Evolutionary conservation across 495 filamentous ascomycete genomes (phyloP).

Genomic region (Bacidia gigantensis): DNA sequence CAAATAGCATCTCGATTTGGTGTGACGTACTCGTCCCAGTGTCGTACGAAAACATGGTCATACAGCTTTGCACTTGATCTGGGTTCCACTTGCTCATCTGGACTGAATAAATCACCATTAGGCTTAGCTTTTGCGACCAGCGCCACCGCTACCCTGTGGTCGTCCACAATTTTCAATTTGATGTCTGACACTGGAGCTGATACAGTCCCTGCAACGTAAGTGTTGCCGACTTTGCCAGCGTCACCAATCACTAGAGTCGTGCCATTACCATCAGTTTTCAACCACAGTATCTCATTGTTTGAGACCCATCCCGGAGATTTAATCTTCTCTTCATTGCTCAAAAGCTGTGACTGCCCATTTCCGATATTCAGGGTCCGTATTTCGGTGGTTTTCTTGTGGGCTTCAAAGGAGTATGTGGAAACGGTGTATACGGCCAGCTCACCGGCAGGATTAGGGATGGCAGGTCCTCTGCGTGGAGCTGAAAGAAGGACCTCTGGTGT

Average conservation of each 20-base stretch:
- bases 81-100: conserved; percentile 39
- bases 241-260: conserved; percentile 49
- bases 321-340: conserved; percentile 49
- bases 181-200: conserved; percentile 59
- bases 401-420: conserved; percentile 71
- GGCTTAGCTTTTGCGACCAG: conserved; percentile 45
- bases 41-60: conserved; percentile 42
- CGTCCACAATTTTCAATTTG: conserved; percentile 48
- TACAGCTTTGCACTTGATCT: conserved; percentile 40
- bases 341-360: conserved; percentile 48
- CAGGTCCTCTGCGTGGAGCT: conserved; percentile 67
- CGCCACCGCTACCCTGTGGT: conserved; percentile 55
- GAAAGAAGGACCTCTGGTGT: conserved; percentile 70
- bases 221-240: conserved; percentile 40
- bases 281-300: conserved; percentile 46
- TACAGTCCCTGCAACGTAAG: conserved; percentile 49
- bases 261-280: conserved; percentile 49
- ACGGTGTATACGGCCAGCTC: conserved; percentile 57
- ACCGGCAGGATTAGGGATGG: conserved; percentile 58
- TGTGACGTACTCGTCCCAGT: conserved; percentile 47
- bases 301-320: conserved; percentile 68
- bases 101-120: conserved; percentile 43
- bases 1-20: conserved; percentile 60
- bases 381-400: conserved; percentile 59
- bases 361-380: conserved; percentile 62